A percentile compares a stretch with the other conserved stretches of the same genome.
phyloP scores from a whole-genome alignment of 1,139 yeast genomes.

The Schwanniomyces etchellsii region DNA sequence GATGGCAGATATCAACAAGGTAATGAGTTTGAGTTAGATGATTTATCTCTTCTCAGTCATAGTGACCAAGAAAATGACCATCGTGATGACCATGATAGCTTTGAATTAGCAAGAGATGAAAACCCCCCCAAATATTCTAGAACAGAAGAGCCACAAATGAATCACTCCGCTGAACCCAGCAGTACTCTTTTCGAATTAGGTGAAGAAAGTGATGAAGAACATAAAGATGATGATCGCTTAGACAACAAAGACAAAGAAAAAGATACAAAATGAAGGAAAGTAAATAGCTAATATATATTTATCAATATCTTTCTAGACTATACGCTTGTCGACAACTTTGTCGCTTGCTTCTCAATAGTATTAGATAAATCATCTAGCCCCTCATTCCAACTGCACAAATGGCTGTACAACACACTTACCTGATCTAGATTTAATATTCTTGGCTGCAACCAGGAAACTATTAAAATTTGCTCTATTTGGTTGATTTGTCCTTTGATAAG shows the following conservation, averaged over 20 bases:
- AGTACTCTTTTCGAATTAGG: conserved; percentile 35
- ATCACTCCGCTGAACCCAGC: conserved; percentile 6
- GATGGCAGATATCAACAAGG: conserved; percentile 29
- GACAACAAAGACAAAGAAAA: conserved; percentile 7
- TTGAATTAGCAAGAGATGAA: conserved; percentile 25
- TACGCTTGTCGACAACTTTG: conserved; percentile 35
- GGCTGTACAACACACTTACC: conserved; percentile 68
- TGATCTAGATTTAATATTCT: conserved; percentile 81
- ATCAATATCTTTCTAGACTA: conserved; percentile 7
- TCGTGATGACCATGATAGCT: conserved; percentile 24
- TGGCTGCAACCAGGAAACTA: conserved; percentile 93
- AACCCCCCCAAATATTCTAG: conserved; percentile 25
- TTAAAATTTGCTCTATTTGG: conserved; percentile 73
- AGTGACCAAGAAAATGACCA: conserved; percentile 34
- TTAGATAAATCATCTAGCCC: conserved; percentile 65
- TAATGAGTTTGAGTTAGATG: conserved; percentile 70
- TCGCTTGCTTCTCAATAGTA: conserved; percentile 32
- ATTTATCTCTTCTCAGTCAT: conserved; percentile 56
- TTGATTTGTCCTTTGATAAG: conserved; percentile 83
- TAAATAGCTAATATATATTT: conserved; percentile 1
- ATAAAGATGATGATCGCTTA: conserved; percentile 28
- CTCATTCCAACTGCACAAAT: conserved; percentile 71
- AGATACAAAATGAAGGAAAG: neutral
- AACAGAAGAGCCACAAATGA: conserved; percentile 6
- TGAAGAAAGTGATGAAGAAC: conserved; percentile 26